Evolutionary conservation across 176 grass and related monocot genomes (phyloP), one percentile per base, ranked within the genome.

Genomic region (Urochloa ruziziensis): DNA sequence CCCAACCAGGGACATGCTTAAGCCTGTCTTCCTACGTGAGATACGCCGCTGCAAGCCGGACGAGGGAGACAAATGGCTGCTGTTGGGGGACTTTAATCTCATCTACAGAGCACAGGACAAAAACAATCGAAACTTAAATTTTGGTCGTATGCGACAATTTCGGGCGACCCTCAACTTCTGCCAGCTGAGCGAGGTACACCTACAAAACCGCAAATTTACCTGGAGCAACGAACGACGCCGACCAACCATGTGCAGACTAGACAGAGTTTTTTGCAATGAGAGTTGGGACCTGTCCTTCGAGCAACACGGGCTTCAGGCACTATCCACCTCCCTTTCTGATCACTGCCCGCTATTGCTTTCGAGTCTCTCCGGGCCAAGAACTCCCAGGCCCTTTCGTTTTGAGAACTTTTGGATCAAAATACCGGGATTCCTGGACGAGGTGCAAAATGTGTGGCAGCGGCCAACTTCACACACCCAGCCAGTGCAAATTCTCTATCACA

Each of bases 381-480:
- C 4, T 0, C 14, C 62, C 0, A 14, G 62, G 0, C 29, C 27
- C 1, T 64, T 64, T 5, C 33, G 16, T 5, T 64, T 64, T 16
- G 30, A 64, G 4, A 64, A 64, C 2, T 64, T 64, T 2, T 64
- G 62, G 30, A 34, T 6, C 0, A 16, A 1, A 0, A 4, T 64
- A 0, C 29, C 30, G 0, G 62, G 30, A 0, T 35, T 64, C 30
- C 1, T 18, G 0, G 62, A 64, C 0, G 16, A 6, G 32, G 29
- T 64, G 1, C 0, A 7, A 6, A 1, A 0, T 0, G 62, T 5
- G 0, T 64, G 15, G 62, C 0, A 7, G 2, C 0, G 0, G 2
- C 29, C 16, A 0, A 18, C 27, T 0, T 0, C 28, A 2, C 30
- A 64, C 30, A 34, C 25, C 14, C 12, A 19, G 1, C 62, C 29